These are phyloP conservation scores for Paraphoma sp. DNA, from an alignment of 2,329 filamentous ascomycete genomes.

Conservation along the genomic window DNA sequence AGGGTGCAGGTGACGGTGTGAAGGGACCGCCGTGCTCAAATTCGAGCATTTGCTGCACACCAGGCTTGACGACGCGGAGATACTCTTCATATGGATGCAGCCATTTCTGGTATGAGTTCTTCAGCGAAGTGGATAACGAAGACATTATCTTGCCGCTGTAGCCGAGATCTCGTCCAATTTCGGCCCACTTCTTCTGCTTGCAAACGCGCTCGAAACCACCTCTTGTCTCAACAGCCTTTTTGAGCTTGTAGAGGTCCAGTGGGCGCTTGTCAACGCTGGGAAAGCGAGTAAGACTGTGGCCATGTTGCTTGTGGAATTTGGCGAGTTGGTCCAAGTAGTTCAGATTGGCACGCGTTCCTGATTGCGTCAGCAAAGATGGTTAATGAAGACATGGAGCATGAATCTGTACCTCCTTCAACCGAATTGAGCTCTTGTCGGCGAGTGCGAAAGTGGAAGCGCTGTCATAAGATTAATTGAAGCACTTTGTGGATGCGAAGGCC, in stretches of 20 bases:
- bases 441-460: conserved; percentile 97
- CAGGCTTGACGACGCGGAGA: conserved; percentile 85
- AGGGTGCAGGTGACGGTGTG: conserved; percentile 77
- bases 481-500: neutral
- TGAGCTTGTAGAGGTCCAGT: conserved; percentile 91
- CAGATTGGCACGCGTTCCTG: conserved; percentile 91
- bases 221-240: conserved; percentile 93
- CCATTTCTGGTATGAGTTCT: conserved; percentile 98
- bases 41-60: conserved; percentile 95
- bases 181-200: conserved; percentile 98
- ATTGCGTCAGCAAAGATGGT: conserved; percentile 3
- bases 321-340: conserved; percentile 94
- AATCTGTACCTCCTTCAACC: conserved; percentile 87
- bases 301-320: conserved; percentile 97
- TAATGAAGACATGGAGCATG: neutral
- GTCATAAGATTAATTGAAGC: conserved; percentile 36
- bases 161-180: conserved; percentile 93
- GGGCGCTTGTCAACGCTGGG: conserved; percentile 98
- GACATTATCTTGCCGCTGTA: conserved; percentile 99
- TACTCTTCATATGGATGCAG: conserved; percentile 97
- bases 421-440: conserved; percentile 96
- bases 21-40: conserved; percentile 91
- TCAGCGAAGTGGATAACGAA: conserved; percentile 93
- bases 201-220: conserved; percentile 97
- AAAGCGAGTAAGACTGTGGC: conserved; percentile 89